Base-by-base conservation (phyloP, 805 yeast genomes). In the Tetrapisispora pingtungensis region DNA sequence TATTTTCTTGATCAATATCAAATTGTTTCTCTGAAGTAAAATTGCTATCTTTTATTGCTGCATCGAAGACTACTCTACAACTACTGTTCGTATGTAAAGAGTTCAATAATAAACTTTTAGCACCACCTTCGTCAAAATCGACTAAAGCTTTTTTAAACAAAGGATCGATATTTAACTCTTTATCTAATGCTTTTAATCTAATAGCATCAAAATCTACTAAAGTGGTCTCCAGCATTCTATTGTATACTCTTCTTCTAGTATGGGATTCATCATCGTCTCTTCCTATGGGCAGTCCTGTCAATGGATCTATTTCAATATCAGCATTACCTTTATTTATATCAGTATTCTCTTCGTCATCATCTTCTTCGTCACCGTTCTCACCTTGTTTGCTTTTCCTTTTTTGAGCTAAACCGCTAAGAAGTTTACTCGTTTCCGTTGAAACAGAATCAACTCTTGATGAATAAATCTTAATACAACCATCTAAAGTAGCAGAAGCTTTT, bases 391-490 rank as follows among this genome's bases (percentile, higher is more conserved):
- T 51, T 20, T 64, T 65, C 38, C 70, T 66, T 17, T 37, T 37
- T 7, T 71, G 67, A 2, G 88, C 79, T 45, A 85, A 64, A 3
- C 95, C 95, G 62, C 84, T 82, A 31, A 88, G 64, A 45, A 90
- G 68, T 54, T 80, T 78, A 2, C 95, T 94, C 0, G 97, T 88
- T 55, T 89, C 97, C 8, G 83, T 80, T 5, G 89, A 94, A 0
- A 87, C 95, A 0, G 95, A 83, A 56, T 89, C 97, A 19, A 90
- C 88, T 54, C 97, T 75, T 14, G 94, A 84, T 12, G 89, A 78
- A 59, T 90, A 90, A 43, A 90, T 86, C 66, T 88, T 88, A 30
- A 89, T 90, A 69, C 97, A 89, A 0, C 97, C 97, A 56, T 89
- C 97, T 19, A 90, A 68, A 0, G 97, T 86, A 3, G 94, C 87